Conservation (phyloP, 208 protist genomes). For the Crithidia acanthocephali region DNA sequence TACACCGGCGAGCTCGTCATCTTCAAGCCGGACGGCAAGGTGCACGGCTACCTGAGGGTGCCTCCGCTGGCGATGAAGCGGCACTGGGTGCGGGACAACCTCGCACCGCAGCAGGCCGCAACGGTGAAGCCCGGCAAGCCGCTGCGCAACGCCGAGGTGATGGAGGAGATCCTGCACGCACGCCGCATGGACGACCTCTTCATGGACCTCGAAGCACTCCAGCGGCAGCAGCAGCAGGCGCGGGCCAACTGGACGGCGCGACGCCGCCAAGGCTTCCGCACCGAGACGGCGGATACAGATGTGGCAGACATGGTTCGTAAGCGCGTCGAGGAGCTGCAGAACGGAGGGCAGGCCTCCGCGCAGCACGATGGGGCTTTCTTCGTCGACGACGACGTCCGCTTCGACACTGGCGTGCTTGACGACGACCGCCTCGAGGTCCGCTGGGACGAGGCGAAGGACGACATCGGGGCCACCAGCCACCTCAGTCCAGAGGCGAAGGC, state of each 20-base stretch:
- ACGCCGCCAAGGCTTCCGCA: background rate
- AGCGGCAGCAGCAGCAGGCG: slow-evolving; percentile 9
- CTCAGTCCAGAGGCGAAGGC: slow-evolving; percentile 74
- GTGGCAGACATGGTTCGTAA: background rate
- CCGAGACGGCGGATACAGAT: background rate
- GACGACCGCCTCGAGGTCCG: background rate
- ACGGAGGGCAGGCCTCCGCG: slow-evolving; percentile 1
- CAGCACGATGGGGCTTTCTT: slow-evolving; percentile 22
- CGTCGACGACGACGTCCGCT: slow-evolving; percentile 27
- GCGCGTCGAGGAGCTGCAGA: background rate
- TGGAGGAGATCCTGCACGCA: slow-evolving; percentile 35
- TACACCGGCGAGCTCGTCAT: slow-evolving; percentile 90
- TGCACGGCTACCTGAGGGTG: slow-evolving; percentile 59
- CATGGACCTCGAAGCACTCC: slow-evolving; percentile 2
- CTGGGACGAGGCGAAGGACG: background rate
- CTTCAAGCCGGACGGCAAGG: slow-evolving; percentile 63
- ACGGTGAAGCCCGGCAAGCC: slow-evolving; percentile 29
- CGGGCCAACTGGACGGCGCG: background rate
- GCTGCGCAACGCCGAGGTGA: slow-evolving; percentile 10
- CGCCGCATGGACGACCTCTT: slow-evolving; percentile 43
- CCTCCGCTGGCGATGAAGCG: slow-evolving; percentile 83
- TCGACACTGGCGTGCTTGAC: background rate
- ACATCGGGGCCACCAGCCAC: slow-evolving; percentile 49
- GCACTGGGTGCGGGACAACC: slow-evolving; percentile 61
- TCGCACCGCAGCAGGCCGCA: slow-evolving; percentile 20